A percentile compares a stretch with the other conserved stretches of the same genome.
Conservation (phyloP, 176 grass and related monocot species). For the Eleusine indica region DNA sequence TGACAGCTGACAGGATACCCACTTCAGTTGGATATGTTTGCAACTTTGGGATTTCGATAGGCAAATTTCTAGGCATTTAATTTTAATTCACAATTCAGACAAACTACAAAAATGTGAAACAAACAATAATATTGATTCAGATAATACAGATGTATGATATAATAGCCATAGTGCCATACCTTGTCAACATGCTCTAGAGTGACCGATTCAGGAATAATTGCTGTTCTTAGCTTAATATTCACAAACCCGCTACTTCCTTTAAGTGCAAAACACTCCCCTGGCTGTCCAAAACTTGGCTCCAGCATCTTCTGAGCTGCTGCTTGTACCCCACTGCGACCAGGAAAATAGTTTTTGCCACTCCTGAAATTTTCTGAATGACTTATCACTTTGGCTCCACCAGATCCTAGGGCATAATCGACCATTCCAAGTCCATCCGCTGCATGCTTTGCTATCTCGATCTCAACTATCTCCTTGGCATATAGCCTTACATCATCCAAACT, state of each 20-base stretch:
- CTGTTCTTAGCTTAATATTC: slow-evolving; percentile 70
- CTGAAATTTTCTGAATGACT: slow-evolving; percentile 69
- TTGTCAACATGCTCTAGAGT: slow-evolving; percentile 91
- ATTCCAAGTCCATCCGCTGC: slow-evolving; percentile 90
- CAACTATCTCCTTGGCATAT: slow-evolving; percentile 85
- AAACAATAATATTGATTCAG: neutral
- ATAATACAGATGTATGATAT: neutral
- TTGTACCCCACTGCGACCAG: slow-evolving; percentile 37
- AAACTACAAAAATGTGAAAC: slow-evolving; percentile 10
- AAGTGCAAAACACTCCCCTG: slow-evolving; percentile 91
- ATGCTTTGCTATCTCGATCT: slow-evolving; percentile 89
- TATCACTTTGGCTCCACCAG: slow-evolving; percentile 78
- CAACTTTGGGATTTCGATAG: neutral
- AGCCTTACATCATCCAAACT: slow-evolving; percentile 76
- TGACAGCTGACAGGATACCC: neutral
- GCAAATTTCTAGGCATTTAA: neutral
- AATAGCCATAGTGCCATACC: slow-evolving; percentile 48
- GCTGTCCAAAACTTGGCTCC: slow-evolving; percentile 94
- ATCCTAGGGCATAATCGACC: slow-evolving; percentile 88
- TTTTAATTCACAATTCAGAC: slow-evolving; percentile 1
- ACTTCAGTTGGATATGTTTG: slow-evolving; percentile 4
- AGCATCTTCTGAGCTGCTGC: slow-evolving; percentile 73
- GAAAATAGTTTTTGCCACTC: slow-evolving; percentile 32
- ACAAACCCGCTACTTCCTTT: slow-evolving; percentile 83
- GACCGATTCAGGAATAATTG: slow-evolving; percentile 70